Base-by-base conservation (phyloP, 306 rosid species). In the Ceratonia siliqua region DNA sequence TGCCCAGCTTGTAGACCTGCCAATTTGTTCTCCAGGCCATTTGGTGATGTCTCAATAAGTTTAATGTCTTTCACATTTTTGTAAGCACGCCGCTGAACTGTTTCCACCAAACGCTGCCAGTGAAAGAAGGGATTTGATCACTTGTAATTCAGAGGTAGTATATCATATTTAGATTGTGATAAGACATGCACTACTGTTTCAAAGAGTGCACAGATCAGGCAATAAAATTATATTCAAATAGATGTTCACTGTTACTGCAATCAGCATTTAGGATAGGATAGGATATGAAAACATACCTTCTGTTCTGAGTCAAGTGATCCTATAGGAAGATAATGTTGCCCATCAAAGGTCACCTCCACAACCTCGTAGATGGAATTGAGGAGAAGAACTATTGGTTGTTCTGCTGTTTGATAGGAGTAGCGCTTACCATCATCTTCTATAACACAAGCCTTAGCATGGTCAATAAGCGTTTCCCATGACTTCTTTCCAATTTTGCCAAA, bases 361-460 rank as follows among this genome's bases (percentile, higher is more conserved):
- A 78, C 65, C 74, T 67, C 46, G 58, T 78, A 73, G 73, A 82
- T 68, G 56, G 80, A 78, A 56, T 82, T 78, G 22, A 78, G 46
- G 15, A 33, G 43, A 17, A 82, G 77, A 48, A 21, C 5, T 35
- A 18, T 13, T 4, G 6, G 0, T 6, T 5, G 28, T 28, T 57
- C 39, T 32, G 30, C 2, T 28, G 6, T 1, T 6, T 8, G 15
- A 76, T 74, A 82, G 14, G 2, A 3, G 70, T 56, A 79, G 28
- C 52, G 20, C 12, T 33, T 39, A 28, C 12, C 39, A 18, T 82
- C 70, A 1, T 83, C 30, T 20, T 20, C 78, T 6, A 48, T 11
- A 8, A 7, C 52, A 76, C 80, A 75, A 25, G 64, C 9, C 35
- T 45, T 13, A 18, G 96, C 97, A 43, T 89, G 90, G 1, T 30